phyloP scores from a whole-genome alignment of 495 filamentous ascomycete species.

The Tuber calosporum region DNA sequence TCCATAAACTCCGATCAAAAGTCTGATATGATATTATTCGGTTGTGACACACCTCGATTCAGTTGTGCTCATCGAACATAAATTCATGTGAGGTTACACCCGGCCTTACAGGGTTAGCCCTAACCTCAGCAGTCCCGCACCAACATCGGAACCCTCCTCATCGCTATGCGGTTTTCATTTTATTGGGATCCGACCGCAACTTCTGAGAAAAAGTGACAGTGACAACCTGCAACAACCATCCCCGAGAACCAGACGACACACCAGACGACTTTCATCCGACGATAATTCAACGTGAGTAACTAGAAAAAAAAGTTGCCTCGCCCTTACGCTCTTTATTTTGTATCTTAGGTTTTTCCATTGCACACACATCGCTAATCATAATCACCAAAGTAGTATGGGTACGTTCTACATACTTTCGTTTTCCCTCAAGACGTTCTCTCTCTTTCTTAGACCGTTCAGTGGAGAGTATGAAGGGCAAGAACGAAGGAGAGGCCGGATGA shows the following conservation, averaged over 20 bases:
- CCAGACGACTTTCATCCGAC: conserved; percentile 34
- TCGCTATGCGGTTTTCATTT: conserved; percentile 10
- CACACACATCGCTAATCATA: conserved; percentile 17
- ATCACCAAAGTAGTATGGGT: conserved; percentile 49
- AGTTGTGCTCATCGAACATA: no score
- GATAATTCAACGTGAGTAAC: conserved; percentile 41
- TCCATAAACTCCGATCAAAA: no score
- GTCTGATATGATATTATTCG: no score
- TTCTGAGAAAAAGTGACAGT: conserved; percentile 37
- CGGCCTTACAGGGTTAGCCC: conserved; percentile 26
- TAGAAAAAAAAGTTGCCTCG: neutral
- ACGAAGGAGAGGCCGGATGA: conserved; percentile 11
- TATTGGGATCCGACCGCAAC: conserved; percentile 16
- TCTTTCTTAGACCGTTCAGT: conserved; percentile 23
- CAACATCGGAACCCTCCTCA: conserved; percentile 29
- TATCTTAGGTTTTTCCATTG: conserved; percentile 3
- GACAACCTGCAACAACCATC: conserved; percentile 40
- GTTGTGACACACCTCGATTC: no score
- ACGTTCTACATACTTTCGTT: conserved; percentile 44
- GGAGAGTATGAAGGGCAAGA: conserved; percentile 20
- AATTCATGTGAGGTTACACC: neutral
- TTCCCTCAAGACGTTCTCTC: conserved; percentile 42
- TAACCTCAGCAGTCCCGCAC: conserved; percentile 31
- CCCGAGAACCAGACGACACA: conserved; percentile 39
- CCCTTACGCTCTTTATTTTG: neutral